Percentiles rank a stretch among this genome's conserved stretches.
Evolutionary conservation across 139 green algal genomes (phyloP).

Genomic region (Micractinium conductrix): DNA sequence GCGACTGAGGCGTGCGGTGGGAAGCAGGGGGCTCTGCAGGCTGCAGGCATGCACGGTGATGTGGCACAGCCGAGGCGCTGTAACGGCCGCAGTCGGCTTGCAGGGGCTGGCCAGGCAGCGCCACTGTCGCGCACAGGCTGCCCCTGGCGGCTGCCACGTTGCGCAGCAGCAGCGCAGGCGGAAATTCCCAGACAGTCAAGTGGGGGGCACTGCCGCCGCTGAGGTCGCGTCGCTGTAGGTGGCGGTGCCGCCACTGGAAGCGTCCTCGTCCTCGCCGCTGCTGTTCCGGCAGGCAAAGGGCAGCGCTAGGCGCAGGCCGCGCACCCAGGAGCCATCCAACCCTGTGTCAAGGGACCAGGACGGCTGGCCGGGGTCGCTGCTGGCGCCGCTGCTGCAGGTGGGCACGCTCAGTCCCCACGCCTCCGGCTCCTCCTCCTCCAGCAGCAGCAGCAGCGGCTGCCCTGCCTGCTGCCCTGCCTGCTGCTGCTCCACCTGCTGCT

Average conservation of each 20-base stretch:
- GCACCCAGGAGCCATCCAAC: conserved; percentile 21
- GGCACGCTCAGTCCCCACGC: too few relatives aligned
- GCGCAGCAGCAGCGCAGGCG: neutral
- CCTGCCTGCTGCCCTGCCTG: neutral
- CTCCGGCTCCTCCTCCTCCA: too few relatives aligned
- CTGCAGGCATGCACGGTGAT: too few relatives aligned
- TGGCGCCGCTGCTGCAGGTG: neutral
- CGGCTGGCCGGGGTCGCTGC: neutral
- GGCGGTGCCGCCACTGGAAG: neutral
- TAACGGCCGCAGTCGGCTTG: conserved; percentile 12
- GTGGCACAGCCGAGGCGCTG: neutral
- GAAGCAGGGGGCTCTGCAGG: too few relatives aligned
- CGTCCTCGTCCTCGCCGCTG: too few relatives aligned
- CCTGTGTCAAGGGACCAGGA: conserved; percentile 17
- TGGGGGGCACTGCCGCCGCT: neutral
- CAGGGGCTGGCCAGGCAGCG: neutral
- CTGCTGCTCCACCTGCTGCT: neutral
- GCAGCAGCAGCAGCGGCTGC: too few relatives aligned
- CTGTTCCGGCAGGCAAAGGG: conserved; percentile 12
- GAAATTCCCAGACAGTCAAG: neutral
- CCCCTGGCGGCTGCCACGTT: too few relatives aligned
- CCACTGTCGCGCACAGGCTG: neutral
- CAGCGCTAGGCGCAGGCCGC: conserved; percentile 19
- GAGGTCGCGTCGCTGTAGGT: neutral
- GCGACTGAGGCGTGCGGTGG: too few relatives aligned